These are phyloP conservation scores for Phylloboletellus chloephorus DNA, from an alignment of 1,284 basidiomycete genomes.

Conservation along the genomic window DNA sequence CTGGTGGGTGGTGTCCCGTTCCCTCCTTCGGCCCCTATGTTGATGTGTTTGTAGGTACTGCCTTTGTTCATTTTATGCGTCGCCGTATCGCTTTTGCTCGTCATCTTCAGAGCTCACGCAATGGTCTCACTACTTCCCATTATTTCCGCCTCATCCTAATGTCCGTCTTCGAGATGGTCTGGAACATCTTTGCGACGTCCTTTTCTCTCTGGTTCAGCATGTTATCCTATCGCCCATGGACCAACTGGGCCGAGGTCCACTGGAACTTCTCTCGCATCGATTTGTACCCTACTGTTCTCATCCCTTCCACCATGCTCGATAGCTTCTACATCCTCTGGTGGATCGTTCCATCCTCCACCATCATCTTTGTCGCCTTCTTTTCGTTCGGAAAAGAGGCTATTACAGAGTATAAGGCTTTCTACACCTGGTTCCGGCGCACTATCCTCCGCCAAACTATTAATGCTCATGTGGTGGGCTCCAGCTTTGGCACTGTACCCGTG, in stretches of 20 bases:
- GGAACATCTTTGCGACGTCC: not conserved
- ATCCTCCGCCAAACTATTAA: conserved; percentile 3
- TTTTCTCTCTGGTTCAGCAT: conserved; percentile 2
- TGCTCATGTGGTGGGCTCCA: not conserved
- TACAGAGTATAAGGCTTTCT: conserved; percentile 2
- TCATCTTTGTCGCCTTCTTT: conserved; percentile 7
- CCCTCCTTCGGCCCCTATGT: conserved; percentile 11
- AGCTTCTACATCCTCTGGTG: conserved; percentile 4
- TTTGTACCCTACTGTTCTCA: conserved; percentile 1
- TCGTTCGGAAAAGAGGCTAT: conserved; percentile 6
- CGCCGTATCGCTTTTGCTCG: conserved; percentile 5
- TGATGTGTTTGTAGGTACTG: not conserved
- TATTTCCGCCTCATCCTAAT: conserved; percentile 9
- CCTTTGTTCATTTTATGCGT: conserved; percentile 4
- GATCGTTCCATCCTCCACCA: conserved; percentile 1
- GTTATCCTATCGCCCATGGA: conserved; percentile 2
- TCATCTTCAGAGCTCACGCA: conserved; percentile 4
- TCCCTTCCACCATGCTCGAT: not conserved
- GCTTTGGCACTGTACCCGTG: conserved; percentile 2
- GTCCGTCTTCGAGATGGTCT: conserved; percentile 8
- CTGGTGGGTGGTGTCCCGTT: conserved; percentile 15
- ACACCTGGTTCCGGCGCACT: conserved; percentile 5
- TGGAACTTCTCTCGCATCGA: conserved; percentile 2
- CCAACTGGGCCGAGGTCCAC: conserved; percentile 8
- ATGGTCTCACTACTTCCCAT: conserved; percentile 4